Conservation (phyloP, 2,329 filamentous ascomycete species). For the Colletotrichum sp. region DNA sequence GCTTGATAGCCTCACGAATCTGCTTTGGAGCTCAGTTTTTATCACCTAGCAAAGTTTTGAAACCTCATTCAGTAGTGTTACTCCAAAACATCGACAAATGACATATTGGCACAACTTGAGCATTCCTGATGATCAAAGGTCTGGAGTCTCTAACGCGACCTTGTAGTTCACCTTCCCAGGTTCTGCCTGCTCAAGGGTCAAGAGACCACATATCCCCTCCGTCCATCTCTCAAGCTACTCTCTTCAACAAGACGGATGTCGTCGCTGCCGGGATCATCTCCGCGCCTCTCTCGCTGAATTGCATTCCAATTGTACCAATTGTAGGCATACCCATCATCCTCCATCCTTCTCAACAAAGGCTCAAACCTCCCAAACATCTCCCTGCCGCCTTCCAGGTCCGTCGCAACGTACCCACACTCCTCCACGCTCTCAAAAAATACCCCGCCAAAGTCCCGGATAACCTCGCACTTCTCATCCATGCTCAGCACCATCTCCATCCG, state of each 20-base stretch:
- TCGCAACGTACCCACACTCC: neutral
- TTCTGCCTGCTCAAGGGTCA: neutral
- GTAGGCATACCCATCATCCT: neutral
- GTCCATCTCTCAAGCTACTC: neutral
- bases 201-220: neutral
- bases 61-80: too few species aligned
- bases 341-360: neutral
- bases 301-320: neutral
- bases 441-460: neutral
- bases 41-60: too few species aligned
- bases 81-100: too few species aligned
- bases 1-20: too few species aligned
- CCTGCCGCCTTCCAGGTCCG: neutral
- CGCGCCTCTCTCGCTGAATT: neutral
- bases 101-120: too few species aligned
- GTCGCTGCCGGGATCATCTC: neutral
- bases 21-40: too few species aligned
- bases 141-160: too few species aligned
- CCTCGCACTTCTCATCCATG: neutral
- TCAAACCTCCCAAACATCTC: neutral
- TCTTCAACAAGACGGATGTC: neutral
- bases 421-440: neutral
- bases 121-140: neutral
- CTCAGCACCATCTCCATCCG: neutral
- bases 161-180: neutral